Evolutionary conservation across 2,329 filamentous ascomycete species (phyloP).

Genomic region (Penicillium sp.): DNA sequence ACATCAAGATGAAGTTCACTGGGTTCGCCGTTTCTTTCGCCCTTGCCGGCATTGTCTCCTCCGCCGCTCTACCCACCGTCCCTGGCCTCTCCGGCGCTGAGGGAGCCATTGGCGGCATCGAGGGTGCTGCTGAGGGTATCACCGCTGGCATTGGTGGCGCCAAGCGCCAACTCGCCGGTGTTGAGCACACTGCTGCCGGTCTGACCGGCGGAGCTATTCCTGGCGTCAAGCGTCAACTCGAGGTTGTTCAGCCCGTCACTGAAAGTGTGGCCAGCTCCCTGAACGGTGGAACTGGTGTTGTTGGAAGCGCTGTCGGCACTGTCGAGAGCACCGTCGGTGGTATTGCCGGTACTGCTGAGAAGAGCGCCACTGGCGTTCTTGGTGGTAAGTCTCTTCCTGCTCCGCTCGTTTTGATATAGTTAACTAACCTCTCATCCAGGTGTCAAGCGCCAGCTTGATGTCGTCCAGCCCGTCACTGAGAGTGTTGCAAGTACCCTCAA

Average conservation of each 20-base stretch:
- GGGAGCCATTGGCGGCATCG: slow-evolving; percentile 7
- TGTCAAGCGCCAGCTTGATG: slow-evolving; percentile 1
- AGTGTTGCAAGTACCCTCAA: slow-evolving; percentile 4
- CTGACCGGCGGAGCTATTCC: background rate
- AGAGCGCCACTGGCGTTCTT: slow-evolving; percentile 1
- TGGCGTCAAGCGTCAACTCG: slow-evolving; percentile 3
- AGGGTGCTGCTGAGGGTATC: slow-evolving; percentile 3
- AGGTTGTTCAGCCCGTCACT: slow-evolving; percentile 4
- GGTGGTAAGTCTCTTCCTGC: background rate
- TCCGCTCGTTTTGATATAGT: background rate
- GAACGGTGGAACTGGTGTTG: slow-evolving; percentile 18
- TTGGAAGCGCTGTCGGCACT: slow-evolving; percentile 20
- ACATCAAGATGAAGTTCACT: slow-evolving; percentile 42
- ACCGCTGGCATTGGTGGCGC: slow-evolving; percentile 2
- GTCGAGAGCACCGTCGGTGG: slow-evolving; percentile 18
- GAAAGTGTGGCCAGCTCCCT: slow-evolving; percentile 15
- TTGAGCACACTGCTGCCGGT: slow-evolving; percentile 2
- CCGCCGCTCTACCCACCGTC: slow-evolving; percentile 35
- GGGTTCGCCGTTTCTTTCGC: slow-evolving; percentile 37
- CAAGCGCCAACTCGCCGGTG: slow-evolving; percentile 7
- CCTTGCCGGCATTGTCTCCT: slow-evolving; percentile 34
- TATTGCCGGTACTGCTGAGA: slow-evolving; percentile 20
- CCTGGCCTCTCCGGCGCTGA: slow-evolving; percentile 20
- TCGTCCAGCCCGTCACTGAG: slow-evolving; percentile 6
- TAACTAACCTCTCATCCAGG: background rate